These are phyloP conservation scores for Carex myosuroides DNA, from an alignment of 176 grass and related monocot species.

Conservation along the genomic window DNA sequence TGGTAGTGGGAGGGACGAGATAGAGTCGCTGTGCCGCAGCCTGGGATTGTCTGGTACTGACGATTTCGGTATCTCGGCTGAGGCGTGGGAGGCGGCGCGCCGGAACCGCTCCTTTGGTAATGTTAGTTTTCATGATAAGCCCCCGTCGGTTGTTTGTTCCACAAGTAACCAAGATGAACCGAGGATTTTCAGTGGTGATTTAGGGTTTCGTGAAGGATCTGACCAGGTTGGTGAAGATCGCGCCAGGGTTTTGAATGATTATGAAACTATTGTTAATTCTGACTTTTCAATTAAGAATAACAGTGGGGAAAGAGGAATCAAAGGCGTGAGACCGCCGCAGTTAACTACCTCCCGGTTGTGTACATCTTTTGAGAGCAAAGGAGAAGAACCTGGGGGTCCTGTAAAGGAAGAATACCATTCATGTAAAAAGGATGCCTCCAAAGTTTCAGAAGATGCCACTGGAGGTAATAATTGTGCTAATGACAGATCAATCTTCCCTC, in stretches of 20 bases:
- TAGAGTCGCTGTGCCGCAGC: conserved; percentile 68
- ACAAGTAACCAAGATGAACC: not conserved
- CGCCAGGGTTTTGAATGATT: not conserved
- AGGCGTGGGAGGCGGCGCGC: conserved; percentile 50
- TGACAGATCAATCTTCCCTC: not conserved
- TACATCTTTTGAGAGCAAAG: not conserved
- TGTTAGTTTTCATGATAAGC: not conserved
- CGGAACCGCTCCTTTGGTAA: not conserved
- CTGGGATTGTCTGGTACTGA: conserved; percentile 74
- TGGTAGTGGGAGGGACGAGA: conserved; percentile 67
- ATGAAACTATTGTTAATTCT: not conserved
- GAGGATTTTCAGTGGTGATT: conserved; percentile 1
- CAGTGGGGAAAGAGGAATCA: conserved; percentile 6
- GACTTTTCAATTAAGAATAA: not conserved
- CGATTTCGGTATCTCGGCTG: conserved; percentile 63
- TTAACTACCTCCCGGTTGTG: not conserved
- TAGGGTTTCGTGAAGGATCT: not conserved
- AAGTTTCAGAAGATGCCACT: not conserved
- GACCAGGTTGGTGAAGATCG: not conserved
- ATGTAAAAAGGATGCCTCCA: not conserved
- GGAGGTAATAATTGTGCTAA: not conserved
- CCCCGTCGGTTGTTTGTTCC: not conserved
- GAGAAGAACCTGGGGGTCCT: not conserved
- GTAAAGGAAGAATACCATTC: not conserved
- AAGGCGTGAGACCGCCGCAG: not conserved